Evolutionary conservation across 1,284 basidiomycete genomes (phyloP), one percentile per base, ranked within the genome.

Genomic region (Rhodotorula mucilaginosa): DNA sequence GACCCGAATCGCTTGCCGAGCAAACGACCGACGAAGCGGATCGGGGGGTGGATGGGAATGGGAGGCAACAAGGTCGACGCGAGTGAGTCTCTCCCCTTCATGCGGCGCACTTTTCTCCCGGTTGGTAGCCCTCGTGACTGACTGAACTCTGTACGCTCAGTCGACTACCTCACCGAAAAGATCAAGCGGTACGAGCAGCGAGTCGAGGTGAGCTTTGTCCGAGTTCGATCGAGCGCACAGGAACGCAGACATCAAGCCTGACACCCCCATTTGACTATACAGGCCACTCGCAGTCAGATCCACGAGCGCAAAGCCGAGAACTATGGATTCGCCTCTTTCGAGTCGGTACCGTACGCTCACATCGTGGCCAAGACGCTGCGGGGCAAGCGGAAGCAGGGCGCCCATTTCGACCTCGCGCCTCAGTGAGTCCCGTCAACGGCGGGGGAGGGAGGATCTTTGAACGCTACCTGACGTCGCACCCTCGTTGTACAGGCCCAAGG

Each of bases 271-370:
- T 70, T 88, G 91, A 79, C 85, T 19, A 4, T 23, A 34, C 78
- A 79, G 49, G 67, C 74, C 34, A 68, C 73, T 6, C 70, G 76
- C 0, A 58, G 67, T 2, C 75, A 72, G 26, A 79, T 79, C 16
- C 58, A 73, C 34, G 72, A 76, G 51, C 68, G 69, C 44, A 79
- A 90, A 80, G 86, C 92, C 2, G 92, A 96, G 82, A 91, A 88
- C 79, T 96, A 94, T 81, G 94, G 82, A 70, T 76, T 78, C 62
- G 92, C 93, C 4, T 93, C 92, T 31, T 91, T 97, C 88, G 93
- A 91, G 64, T 89, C 93, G 0, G 90, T 97, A 16, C 89, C 92
- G 0, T 95, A 93, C 78, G 93, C 94, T 0, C 92, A 94, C 77
- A 86, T 90, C 60, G 91, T 93, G 19, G 91, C 90, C 3, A 87